Evolutionary conservation across 2,329 filamentous ascomycete genomes (phyloP), one percentile per base, ranked within the genome.

Genomic region (Colletotrichum filicis): DNA sequence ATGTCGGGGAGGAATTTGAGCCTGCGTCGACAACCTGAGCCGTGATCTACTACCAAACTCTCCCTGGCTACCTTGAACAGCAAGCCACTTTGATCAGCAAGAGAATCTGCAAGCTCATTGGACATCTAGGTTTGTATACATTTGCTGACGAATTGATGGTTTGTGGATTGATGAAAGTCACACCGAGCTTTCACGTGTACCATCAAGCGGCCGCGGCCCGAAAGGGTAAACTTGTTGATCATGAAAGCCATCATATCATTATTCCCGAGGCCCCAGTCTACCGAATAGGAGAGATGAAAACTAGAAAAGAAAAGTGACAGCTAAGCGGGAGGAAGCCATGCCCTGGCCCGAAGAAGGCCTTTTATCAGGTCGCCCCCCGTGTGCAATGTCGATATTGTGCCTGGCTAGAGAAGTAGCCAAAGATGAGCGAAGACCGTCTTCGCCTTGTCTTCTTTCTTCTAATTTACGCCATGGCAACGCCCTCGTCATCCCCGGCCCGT

Each of bases 401-500:
- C 42, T n/a, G 42, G 42, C 22, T 32, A 8, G 22, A n/a, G 14
- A 22, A n/a, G 28, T 28, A 22, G 49, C 8, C 32, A 55, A 49
- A 49, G 19, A 49, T 49, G 2, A 49, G 42, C 42, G 42, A 49
- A 11, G 4, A 49, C 19, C 42, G 42, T 49, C 19, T n/a, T 55
- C 16, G 9, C 30, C 22, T n/a, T 30, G 22, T 49, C 30, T 35
- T 37, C n/a, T 26, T 11, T 19, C 57, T 56, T 71, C 12, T 11
- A 22, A 46, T 32, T 71, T 8, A 73, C 14, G 66, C 66, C 67
- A 70, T 65, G 9, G 70, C 60, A 30, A 65, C 42, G n/a, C 70
- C 66, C 22, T 64, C 70, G 16, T 73, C 56, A 28, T 55, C 62
- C 9, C 78, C 76, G 32, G 78, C 78, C 61, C 76, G 77, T 26